These are phyloP conservation scores for Gossypium australe DNA, from an alignment of 345 rosid species.

Conservation along the genomic window DNA sequence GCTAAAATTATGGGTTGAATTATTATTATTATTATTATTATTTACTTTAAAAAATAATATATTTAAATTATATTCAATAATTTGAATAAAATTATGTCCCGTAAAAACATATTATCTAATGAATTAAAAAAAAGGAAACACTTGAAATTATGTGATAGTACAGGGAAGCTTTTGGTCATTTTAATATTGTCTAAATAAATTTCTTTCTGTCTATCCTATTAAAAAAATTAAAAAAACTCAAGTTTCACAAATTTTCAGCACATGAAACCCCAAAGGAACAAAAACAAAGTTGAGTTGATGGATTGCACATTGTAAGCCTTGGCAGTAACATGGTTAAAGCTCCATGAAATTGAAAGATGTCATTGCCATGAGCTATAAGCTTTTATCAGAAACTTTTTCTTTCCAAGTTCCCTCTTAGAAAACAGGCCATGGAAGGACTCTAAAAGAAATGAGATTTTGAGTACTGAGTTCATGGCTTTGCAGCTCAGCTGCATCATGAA, in stretches of 20 bases:
- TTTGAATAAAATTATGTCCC: no score
- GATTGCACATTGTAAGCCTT: not conserved
- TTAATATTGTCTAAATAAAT: not conserved
- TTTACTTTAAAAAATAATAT: no score
- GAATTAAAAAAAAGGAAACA: no score
- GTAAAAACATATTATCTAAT: not conserved
- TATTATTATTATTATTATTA: no score
- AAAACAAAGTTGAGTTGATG: not conserved
- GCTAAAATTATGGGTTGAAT: no score
- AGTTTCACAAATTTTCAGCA: not conserved
- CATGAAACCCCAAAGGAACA: not conserved
- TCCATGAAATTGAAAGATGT: not conserved
- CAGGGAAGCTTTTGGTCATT: not conserved
- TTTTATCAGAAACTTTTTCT: not conserved
- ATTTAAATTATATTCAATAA: no score
- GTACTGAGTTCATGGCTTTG: not conserved
- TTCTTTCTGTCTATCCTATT: not conserved
- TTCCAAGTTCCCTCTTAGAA: not conserved
- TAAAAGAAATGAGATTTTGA: not conserved
- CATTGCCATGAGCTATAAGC: not conserved
- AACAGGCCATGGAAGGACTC: not conserved
- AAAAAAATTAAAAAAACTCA: not conserved
- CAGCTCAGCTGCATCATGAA: not conserved
- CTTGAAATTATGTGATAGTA: not conserved
- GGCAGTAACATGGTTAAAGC: not conserved